Conservation (phyloP, 2,329 filamentous ascomycete species). For the Stenocarpella maydis region DNA sequence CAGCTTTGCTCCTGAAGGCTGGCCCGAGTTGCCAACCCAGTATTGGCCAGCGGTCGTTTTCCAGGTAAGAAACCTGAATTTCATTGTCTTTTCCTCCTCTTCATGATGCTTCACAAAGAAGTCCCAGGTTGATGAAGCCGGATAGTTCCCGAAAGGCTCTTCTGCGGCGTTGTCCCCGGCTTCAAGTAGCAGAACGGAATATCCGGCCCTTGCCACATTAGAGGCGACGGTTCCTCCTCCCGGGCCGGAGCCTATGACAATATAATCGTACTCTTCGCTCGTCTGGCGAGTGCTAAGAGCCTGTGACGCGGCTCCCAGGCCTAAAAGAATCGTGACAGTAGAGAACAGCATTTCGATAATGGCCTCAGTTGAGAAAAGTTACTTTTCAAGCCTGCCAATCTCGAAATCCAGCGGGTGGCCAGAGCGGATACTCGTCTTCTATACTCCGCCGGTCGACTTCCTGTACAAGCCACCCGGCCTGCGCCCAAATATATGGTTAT, state of each 20-base stretch:
- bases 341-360: neutral
- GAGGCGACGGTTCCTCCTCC: conserved; percentile 9
- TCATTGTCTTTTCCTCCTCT: conserved; percentile 51
- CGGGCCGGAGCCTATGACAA: conserved; percentile 4
- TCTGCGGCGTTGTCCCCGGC: conserved; percentile 3
- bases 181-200: neutral
- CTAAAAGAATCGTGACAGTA: neutral
- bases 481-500: neutral
- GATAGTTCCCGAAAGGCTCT: conserved; percentile 1
- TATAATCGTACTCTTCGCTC: conserved; percentile 10
- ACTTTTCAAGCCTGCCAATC: fast-evolving
- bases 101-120: conserved; percentile 65
- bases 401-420: fast-evolving
- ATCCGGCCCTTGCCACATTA: neutral
- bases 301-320: neutral
- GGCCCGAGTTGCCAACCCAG: conserved; percentile 43
- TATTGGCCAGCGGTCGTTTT: conserved; percentile 40
- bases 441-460: neutral
- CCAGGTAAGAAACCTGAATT: conserved; percentile 55
- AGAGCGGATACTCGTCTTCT: neutral
- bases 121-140: conserved; percentile 52
- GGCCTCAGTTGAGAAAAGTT: fast-evolving
- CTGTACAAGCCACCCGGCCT: neutral
- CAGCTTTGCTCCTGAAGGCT: conserved; percentile 42
- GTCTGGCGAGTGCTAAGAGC: conserved; percentile 5